Evolutionary conservation across 1,139 yeast species (phyloP), one percentile per base, ranked within the genome.

Genomic region (Magnusiomyces magnusii): DNA sequence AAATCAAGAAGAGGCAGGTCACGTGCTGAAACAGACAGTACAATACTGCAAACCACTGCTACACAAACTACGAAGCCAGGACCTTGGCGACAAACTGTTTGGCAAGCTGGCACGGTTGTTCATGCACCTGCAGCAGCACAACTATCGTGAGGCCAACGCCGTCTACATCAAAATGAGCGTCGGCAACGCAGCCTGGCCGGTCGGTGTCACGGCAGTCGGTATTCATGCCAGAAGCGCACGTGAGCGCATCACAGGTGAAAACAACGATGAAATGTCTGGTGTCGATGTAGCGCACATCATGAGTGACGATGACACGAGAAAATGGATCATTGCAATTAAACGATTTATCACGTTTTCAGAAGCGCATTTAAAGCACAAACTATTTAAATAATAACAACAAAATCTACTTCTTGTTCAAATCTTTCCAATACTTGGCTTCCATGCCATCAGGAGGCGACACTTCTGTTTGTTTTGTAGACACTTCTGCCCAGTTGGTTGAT

Each of bases 401-500:
- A 39, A 54, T 41, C n/a, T n/a, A n/a, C n/a, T n/a, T n/a, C 28
- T 25, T 27, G 24, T 27, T 19, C 17, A 34, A 15, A 19, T 42
- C 34, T 19, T 39, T 67, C 76, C 78, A 77, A 34, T 69, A 63
- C 62, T 73, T 77, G 17, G 76, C 71, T 65, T 76, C 82, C 69
- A 72, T 66, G 24, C 75, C 77, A 19, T 84, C 87, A 0, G 97
- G 97, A 1, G 97, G 93, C 47, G 80, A 73, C 1, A 87, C 81
- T 65, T 87, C 90, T 58, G 86, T 88, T 42, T 73, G 78, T 64
- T 82, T 84, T 57, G 79, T 76, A 55, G 81, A 78, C 1, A 96
- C 98, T 62, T 90, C 96, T n/a, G 76, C 81, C 99, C 99, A 95
- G 70, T 89, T 87, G 5, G 99, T 95, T 56, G 96, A 89, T 62